Percentiles rank a stretch among this genome's conserved stretches.
These are phyloP conservation scores for Aspergillus transmontanensis DNA, from an alignment of 2,329 filamentous ascomycete genomes.

Conservation along the genomic window DNA sequence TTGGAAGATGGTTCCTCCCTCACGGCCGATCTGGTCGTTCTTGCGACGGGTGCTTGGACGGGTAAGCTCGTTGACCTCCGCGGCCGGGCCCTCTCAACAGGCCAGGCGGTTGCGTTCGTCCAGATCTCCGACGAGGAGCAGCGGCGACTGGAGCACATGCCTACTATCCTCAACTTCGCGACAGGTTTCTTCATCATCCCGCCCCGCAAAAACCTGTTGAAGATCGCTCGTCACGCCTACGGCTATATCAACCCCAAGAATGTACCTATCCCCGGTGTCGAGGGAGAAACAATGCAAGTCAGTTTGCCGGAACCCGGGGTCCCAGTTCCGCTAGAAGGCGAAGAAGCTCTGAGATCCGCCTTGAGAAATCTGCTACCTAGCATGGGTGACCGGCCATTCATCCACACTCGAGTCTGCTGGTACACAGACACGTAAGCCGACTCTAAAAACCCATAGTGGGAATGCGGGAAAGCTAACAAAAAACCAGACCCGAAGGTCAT, in stretches of 20 bases:
- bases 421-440: constrained; percentile 67
- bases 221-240: constrained; percentile 69
- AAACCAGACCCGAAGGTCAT: constrained; percentile 59
- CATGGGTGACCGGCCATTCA: constrained; percentile 63
- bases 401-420: constrained; percentile 69
- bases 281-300: constrained; percentile 34
- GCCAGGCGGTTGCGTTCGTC: constrained; percentile 79
- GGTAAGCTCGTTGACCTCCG: constrained; percentile 74
- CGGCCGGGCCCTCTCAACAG: constrained; percentile 76
- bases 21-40: constrained; percentile 70
- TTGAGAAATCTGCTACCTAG: constrained; percentile 64
- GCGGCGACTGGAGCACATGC: constrained; percentile 62
- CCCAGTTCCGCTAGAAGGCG: constrained; percentile 57
- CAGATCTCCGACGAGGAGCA: constrained; percentile 73
- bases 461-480: neutral
- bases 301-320: constrained; percentile 43
- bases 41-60: constrained; percentile 89
- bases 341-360: constrained; percentile 62
- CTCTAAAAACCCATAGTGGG: neutral
- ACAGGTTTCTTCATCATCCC: constrained; percentile 60
- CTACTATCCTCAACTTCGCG: constrained; percentile 59
- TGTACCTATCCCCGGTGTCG: constrained; percentile 29
- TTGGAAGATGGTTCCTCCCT: constrained; percentile 55
- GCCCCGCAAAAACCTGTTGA: constrained; percentile 60
- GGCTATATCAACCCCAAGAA: constrained; percentile 59